Conservation (phyloP, 2,329 filamentous ascomycete genomes). For the Diaporthe eres region DNA sequence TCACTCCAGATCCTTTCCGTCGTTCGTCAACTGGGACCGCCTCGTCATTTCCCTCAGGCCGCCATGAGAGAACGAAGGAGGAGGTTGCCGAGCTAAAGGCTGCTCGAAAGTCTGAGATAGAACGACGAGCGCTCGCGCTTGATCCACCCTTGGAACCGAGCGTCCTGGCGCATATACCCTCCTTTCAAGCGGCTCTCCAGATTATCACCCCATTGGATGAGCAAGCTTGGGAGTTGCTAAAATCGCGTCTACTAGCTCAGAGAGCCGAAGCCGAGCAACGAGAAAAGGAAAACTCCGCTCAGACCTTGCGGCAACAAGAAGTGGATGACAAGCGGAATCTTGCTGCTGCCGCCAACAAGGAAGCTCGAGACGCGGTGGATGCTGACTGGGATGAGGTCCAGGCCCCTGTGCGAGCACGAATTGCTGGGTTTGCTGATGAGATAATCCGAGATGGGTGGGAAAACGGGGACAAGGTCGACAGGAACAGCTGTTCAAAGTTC, state of each 20-base stretch:
- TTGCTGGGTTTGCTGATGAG: constrained; percentile 78
- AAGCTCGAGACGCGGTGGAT: constrained; percentile 72
- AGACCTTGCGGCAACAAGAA: constrained; percentile 44
- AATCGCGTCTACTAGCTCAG: constrained; percentile 77
- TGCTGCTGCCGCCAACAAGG: constrained; percentile 54
- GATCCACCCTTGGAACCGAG: constrained; percentile 74
- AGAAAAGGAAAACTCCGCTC: constrained; percentile 57
- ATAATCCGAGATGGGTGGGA: constrained; percentile 77
- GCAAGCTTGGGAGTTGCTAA: constrained; percentile 77
- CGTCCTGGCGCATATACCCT: constrained; percentile 77
- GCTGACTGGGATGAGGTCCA: constrained; percentile 80
- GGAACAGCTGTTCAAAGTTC: constrained; percentile 76
- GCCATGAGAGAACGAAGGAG: constrained; percentile 69
- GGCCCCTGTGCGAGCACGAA: constrained; percentile 74
- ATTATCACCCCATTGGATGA: constrained; percentile 78
- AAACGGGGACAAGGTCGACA: constrained; percentile 73
- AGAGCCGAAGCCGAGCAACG: constrained; percentile 74
- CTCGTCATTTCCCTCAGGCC: constrained; percentile 39
- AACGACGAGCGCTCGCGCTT: constrained; percentile 76
- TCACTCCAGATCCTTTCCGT: constrained; percentile 42
- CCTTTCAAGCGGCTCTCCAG: constrained; percentile 81
- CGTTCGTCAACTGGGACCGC: constrained; percentile 39
- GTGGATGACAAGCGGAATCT: constrained; percentile 41
- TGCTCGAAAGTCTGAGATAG: constrained; percentile 77
- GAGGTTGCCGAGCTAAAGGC: constrained; percentile 76